Conservation (phyloP, 805 yeast species). For the Barnettozyma californica region DNA sequence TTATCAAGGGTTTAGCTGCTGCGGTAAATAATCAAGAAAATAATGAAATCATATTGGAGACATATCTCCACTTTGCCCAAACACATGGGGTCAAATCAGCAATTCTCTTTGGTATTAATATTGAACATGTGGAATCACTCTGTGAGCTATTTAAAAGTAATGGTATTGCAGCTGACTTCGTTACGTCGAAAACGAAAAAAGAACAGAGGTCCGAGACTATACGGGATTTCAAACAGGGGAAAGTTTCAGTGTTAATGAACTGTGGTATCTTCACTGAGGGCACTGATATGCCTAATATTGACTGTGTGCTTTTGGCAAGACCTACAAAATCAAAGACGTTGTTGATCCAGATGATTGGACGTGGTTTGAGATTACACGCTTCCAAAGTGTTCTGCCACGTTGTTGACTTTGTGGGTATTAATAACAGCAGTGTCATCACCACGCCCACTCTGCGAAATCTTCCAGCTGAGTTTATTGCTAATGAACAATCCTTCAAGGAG, state of each 20-base stretch:
- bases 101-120: constrained; percentile 71
- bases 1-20: constrained; percentile 41
- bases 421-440: constrained; percentile 47
- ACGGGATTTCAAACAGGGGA: constrained; percentile 54
- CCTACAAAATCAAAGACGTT: constrained; percentile 75
- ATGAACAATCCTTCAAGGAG: constrained; percentile 30
- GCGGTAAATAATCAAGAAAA: constrained; percentile 50
- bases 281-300: constrained; percentile 87
- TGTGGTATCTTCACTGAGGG: constrained; percentile 94
- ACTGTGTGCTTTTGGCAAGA: constrained; percentile 69
- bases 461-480: constrained; percentile 18
- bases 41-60: constrained; percentile 49
- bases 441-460: constrained; percentile 46
- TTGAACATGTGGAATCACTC: constrained; percentile 56
- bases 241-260: constrained; percentile 70
- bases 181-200: constrained; percentile 59
- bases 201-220: constrained; percentile 47
- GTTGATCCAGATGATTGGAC: constrained; percentile 82
- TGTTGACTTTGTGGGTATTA: constrained; percentile 69
- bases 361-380: constrained; percentile 68
- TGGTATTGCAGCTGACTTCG: constrained; percentile 67
- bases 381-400: constrained; percentile 66
- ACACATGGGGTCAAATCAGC: constrained; percentile 49
- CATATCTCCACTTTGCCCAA: constrained; percentile 43
- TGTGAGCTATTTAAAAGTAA: constrained; percentile 45